Base-by-base conservation (phyloP, 2,329 filamentous ascomycete genomes). In the Aschersonia sp. region DNA sequence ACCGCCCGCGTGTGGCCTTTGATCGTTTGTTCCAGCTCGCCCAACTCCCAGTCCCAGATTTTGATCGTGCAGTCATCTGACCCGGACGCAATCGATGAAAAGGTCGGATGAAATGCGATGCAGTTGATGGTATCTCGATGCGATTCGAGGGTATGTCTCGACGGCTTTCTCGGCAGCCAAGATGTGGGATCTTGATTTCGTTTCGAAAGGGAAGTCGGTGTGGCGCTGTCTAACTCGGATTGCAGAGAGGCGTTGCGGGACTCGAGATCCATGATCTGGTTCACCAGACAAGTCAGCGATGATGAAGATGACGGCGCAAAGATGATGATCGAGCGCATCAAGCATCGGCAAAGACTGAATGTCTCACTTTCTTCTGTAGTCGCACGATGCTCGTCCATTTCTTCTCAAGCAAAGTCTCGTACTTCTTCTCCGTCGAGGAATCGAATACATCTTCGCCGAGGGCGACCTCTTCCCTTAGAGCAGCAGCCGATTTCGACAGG, bases 311-410 rank as follows among this genome's bases (percentile, higher is more conserved):
- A 30, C 20, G 9, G 43, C 5, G 43, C 31, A 12, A 38, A 4
- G 12, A 38, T 4, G 7, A 4, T 43, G 5, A 9, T 43, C 41
- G 41, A 20, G 28, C 12, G 41, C 28, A 43, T 43, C 41, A 20
- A 6, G 41, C 41, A 9, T 38, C 35, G 12, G 35, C 35, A 38
- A 7, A 38, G 35, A 20, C 35, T 38, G 6, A 30, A 45, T 10
- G 20, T 65, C 65, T 46, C 66, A 85, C 87, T 85, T 95, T 97
- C 68, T 95, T 96, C 68, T 97, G 91, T 64, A 97, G 67, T 52
- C 91, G 78, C 58, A 96, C 89, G 31, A 97, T 85, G 58, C 88
- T 92, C 28, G 91, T 97, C 91, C 91, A 97, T 72, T 97, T 97
- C 77, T 95, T 96, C 74, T 97, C 91, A 55, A 97, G 68, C 31